phyloP scores from a whole-genome alignment of 1,284 basidiomycete genomes.

The Cutaneotrichosporon mucoides region DNA sequence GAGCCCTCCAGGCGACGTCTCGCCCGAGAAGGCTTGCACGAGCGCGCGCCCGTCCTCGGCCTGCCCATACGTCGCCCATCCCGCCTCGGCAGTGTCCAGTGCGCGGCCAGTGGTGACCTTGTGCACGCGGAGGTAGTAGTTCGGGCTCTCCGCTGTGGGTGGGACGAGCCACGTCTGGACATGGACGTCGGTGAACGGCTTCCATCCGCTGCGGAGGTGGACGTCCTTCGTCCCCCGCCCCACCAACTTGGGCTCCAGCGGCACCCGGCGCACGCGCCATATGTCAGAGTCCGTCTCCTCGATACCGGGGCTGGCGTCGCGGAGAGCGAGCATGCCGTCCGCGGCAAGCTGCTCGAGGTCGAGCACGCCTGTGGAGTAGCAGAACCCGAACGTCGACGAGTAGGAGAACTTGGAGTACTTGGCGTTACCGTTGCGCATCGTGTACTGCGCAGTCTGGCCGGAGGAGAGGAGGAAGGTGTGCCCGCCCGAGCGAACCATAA shows the following conservation, averaged over 20 bases:
- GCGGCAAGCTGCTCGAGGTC: conserved; percentile 67
- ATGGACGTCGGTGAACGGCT: conserved; percentile 65
- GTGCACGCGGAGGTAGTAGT: conserved; percentile 68
- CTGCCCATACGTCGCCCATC: conserved; percentile 68
- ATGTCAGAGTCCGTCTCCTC: conserved; percentile 56
- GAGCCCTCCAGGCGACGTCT: conserved; percentile 36
- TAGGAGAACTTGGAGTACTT: conserved; percentile 76
- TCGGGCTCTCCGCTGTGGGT: conserved; percentile 56
- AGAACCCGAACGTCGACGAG: conserved; percentile 69
- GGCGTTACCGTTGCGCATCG: conserved; percentile 68
- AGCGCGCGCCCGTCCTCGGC: conserved; percentile 60
- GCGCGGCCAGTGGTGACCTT: conserved; percentile 56
- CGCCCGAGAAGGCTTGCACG: conserved; percentile 42
- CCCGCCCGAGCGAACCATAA: conserved; percentile 55
- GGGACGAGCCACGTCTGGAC: conserved; percentile 73
- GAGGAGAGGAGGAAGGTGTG: conserved; percentile 70
- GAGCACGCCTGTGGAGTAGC: conserved; percentile 63
- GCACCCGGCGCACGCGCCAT: conserved; percentile 64
- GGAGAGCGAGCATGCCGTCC: conserved; percentile 65
- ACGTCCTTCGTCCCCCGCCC: conserved; percentile 44
- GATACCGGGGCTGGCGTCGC: conserved; percentile 53
- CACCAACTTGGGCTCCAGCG: conserved; percentile 61
- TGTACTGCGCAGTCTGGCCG: conserved; percentile 72
- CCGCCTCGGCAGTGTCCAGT: conserved; percentile 63
- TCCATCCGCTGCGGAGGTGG: conserved; percentile 66